Conservation (phyloP, 495 filamentous ascomycete genomes). For the Penicillium pulvis region DNA sequence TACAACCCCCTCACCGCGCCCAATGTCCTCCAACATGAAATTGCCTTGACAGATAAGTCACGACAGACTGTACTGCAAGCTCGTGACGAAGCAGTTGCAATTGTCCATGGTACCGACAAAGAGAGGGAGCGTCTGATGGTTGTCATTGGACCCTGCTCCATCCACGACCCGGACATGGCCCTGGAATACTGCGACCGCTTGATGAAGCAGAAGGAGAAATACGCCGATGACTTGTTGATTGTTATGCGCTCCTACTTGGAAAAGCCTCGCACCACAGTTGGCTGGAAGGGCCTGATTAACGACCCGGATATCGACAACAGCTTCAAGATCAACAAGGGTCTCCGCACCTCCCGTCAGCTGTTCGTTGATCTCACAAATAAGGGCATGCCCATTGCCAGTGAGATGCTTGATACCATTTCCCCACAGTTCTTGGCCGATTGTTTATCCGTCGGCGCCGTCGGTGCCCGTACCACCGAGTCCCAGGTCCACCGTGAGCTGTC, state of each 20-base stretch:
- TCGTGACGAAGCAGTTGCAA: constrained; percentile 77
- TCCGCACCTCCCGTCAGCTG: constrained; percentile 82
- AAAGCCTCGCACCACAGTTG: constrained; percentile 97
- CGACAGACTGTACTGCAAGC: constrained; percentile 77
- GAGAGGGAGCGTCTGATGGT: constrained; percentile 77
- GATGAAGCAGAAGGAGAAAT: constrained; percentile 81
- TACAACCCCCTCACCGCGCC: constrained; percentile 95
- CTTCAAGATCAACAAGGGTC: constrained; percentile 98
- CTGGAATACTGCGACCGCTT: constrained; percentile 91
- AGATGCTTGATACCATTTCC: constrained; percentile 99
- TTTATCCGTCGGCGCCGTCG: constrained; percentile 88
- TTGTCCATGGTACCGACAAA: constrained; percentile 79
- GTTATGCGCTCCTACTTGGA: constrained; percentile 99
- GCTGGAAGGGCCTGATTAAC: constrained; percentile 99
- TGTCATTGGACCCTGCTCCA: constrained; percentile 93
- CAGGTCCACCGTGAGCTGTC: constrained; percentile 96
- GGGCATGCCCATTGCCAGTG: constrained; percentile 97
- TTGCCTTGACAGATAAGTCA: constrained; percentile 75
- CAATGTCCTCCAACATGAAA: constrained; percentile 93
- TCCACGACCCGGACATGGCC: constrained; percentile 92
- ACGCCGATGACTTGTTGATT: constrained; percentile 85
- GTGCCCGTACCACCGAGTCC: constrained; percentile 92
- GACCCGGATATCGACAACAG: constrained; percentile 98
- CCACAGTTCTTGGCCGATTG: constrained; percentile 97
- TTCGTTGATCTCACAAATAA: constrained; percentile 92